Evolutionary conservation across 208 protist species (phyloP), one percentile per base, ranked within the genome.

Genomic region (Acanthamoeba lenticulata): DNA sequence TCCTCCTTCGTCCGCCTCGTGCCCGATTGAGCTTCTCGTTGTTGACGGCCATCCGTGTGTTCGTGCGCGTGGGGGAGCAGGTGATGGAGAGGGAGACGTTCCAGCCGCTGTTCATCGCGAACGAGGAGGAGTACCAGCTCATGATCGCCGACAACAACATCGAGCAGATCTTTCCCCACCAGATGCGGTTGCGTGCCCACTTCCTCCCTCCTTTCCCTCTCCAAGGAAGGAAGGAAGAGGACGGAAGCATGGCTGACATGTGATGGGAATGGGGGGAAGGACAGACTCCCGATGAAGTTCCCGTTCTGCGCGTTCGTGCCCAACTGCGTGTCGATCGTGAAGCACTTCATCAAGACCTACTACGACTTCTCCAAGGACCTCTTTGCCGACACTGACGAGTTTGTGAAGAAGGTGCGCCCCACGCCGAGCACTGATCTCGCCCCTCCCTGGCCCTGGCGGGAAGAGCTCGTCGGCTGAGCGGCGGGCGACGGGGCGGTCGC

Each of bases 291-390:
- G 15, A 49, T 62, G 47, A 88, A 49, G n/a, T 88, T 88, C 19
- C 79, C 79, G 5, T 88, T 88, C 38, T 60, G 45, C 79, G 47
- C 45, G 42, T 88, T 88, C 21, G 79, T 88, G 42, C 79, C 79
- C 5, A 88, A 88, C n/a, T 88, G 79, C 47, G 47, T 88, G 29
- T 49, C 79, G 15, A 88, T 88, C 38, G 47, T 88, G 45, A 49
- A 57, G 32, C 79, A 88, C 79, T 88, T 88, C 34, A 88, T 88
- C 79, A 88, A 88, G 79, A 49, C 42, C 45, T 88, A 62, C 79
- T 88, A 88, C 79, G 79, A 88, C 5, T 88, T 88, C 34, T 49
- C 79, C 79, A 88, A 88, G 45, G 47, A 36, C 47, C 79, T 88
- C 5, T 88, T 60, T 21, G 42, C 79, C 79, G 79, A 88, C 32